phyloP scores from a whole-genome alignment of 352 stramenopile species.

The Pythium periplocum region DNA sequence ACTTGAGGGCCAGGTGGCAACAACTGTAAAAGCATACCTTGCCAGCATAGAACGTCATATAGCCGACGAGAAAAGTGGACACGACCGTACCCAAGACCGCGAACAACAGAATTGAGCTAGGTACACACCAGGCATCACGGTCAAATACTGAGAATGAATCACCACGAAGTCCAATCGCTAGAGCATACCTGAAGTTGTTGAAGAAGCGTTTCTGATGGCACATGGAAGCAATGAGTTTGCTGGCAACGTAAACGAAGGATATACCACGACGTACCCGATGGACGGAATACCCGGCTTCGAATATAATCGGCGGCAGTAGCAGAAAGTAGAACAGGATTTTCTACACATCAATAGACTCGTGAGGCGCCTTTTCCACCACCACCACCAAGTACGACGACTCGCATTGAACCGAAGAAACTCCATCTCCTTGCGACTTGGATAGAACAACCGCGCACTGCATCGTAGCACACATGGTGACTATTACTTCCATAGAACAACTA shows the following conservation, averaged over 20 bases:
- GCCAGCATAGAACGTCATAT: constrained; percentile 87
- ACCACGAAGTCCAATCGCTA: background rate
- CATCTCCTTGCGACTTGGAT: constrained; percentile 82
- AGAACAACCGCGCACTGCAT: constrained; percentile 73
- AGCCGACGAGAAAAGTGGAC: constrained; percentile 95
- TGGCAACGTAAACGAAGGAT: background rate
- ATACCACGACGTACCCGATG: constrained; percentile 35
- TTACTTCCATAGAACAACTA: too few relatives aligned
- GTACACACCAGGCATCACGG: constrained; percentile 1
- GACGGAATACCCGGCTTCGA: constrained; percentile 95
- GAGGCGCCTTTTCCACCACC: too few relatives aligned
- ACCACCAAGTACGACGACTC: constrained; percentile 2
- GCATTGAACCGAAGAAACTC: constrained; percentile 89
- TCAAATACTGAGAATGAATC: background rate
- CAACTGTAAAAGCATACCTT: constrained; percentile 22
- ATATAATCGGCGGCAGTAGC: constrained; percentile 96
- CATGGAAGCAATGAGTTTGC: background rate
- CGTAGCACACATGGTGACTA: background rate
- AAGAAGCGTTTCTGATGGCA: constrained; percentile 89
- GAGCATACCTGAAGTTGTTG: constrained; percentile 87
- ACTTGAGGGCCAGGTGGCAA: background rate
- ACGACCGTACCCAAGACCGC: constrained; percentile 95
- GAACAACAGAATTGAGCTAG: constrained; percentile 91
- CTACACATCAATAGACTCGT: constrained; percentile 11
- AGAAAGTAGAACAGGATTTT: constrained; percentile 96